These are phyloP conservation scores for Backusella liffmaniae DNA, from an alignment of 192 early-diverging fungal genomes.

Conservation along the genomic window DNA sequence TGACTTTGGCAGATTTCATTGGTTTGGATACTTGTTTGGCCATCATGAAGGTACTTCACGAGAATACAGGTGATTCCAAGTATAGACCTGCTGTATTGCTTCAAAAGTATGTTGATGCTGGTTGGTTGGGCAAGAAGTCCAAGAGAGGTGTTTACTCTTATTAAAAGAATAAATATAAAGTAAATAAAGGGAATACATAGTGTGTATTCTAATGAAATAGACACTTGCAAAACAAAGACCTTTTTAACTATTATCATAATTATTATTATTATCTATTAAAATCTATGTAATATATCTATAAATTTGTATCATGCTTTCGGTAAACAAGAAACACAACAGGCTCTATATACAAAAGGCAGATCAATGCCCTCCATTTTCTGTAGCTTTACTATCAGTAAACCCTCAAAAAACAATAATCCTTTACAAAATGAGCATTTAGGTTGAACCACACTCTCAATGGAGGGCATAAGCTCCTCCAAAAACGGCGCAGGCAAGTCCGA, in stretches of 20 bases:
- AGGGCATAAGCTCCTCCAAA: neutral
- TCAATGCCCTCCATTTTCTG: neutral
- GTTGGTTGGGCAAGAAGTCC: conserved; percentile 91
- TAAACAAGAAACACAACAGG: conserved; percentile 1
- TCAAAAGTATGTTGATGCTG: conserved; percentile 94
- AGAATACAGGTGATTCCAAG: conserved; percentile 90
- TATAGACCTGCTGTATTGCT: conserved; percentile 92
- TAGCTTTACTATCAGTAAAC: neutral
- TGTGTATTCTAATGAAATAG: neutral
- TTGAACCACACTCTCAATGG: neutral
- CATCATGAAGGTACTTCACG: conserved; percentile 94
- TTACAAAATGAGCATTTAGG: neutral
- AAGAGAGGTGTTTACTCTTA: conserved; percentile 92
- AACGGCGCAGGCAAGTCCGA: neutral
- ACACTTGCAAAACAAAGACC: neutral
- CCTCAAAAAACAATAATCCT: neutral
- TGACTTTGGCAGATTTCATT: conserved; percentile 97
- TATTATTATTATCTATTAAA: neutral
- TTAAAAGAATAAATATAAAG: conserved; percentile 20
- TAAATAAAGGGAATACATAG: neutral
- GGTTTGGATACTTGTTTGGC: conserved; percentile 97
- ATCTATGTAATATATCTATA: too few species aligned
- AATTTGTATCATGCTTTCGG: neutral
- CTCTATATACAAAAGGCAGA: conserved; percentile 9
- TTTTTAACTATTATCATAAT: neutral